Percentiles rank a stretch among this genome's conserved stretches.
These are phyloP conservation scores for Carex pumila DNA, from an alignment of 176 grass and related monocot genomes.

Conservation along the genomic window DNA sequence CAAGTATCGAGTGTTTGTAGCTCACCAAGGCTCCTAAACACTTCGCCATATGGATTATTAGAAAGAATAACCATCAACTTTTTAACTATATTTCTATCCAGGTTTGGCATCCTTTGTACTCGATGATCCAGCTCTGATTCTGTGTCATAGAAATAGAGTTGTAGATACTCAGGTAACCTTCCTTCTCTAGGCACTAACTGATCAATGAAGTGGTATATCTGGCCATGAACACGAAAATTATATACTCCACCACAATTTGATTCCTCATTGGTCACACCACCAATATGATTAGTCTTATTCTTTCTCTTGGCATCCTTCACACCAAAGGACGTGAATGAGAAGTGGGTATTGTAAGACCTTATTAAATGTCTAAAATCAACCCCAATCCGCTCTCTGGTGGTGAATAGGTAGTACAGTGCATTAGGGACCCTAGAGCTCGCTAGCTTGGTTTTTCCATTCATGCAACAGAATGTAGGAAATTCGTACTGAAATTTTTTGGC, in stretches of 20 bases:
- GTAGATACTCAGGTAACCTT: background rate
- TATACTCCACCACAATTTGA: background rate
- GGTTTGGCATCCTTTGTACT: too few relatives aligned
- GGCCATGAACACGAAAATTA: background rate
- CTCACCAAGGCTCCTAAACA: too few relatives aligned
- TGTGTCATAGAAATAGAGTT: background rate
- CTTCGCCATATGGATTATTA: too few relatives aligned
- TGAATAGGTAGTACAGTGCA: conserved; percentile 3
- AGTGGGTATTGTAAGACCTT: too few relatives aligned
- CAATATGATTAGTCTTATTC: too few relatives aligned
- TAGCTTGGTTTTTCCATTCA: conserved; percentile 19
- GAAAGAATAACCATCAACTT: too few relatives aligned
- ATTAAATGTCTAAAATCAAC: background rate
- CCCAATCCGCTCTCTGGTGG: background rate
- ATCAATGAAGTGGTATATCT: conserved; percentile 11
- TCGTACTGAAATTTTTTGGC: conserved; percentile 10
- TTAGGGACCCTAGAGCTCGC: background rate
- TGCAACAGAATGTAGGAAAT: conserved; percentile 21
- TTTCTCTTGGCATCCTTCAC: too few relatives aligned
- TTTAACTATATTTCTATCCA: too few relatives aligned
- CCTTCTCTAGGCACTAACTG: conserved; percentile 2
- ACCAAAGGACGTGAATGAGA: too few relatives aligned
- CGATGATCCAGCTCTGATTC: too few relatives aligned
- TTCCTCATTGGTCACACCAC: too few relatives aligned
- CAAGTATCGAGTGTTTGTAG: too few relatives aligned